phyloP scores from a whole-genome alignment of 2,329 filamentous ascomycete species.

The Xylariaceae sp. region DNA sequence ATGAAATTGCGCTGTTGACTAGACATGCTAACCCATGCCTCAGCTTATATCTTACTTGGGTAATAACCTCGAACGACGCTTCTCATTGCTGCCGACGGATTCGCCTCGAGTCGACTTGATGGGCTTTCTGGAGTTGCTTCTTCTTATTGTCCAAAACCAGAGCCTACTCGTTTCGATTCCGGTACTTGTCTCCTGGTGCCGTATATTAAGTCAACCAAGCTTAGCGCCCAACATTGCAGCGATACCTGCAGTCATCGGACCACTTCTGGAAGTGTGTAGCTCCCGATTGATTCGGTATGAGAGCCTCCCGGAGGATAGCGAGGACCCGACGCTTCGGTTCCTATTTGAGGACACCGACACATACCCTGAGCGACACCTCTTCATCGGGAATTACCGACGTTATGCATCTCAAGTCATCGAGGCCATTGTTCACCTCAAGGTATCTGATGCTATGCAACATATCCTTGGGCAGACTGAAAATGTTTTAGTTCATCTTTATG shows the following conservation, averaged over 20 bases:
- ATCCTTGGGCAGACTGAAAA: slow-evolving; percentile 76
- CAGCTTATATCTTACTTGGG: slow-evolving; percentile 82
- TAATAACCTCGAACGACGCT: slow-evolving; percentile 76
- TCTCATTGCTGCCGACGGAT: slow-evolving; percentile 55
- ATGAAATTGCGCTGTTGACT: neutral
- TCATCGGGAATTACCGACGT: slow-evolving; percentile 89
- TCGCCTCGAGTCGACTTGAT: slow-evolving; percentile 57
- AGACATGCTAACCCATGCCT: slow-evolving; percentile 7
- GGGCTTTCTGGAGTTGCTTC: slow-evolving; percentile 72
- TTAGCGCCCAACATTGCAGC: slow-evolving; percentile 60
- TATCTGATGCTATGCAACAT: slow-evolving; percentile 79
- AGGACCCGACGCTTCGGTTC: slow-evolving; percentile 74
- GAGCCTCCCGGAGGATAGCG: slow-evolving; percentile 72
- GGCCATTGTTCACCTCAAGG: slow-evolving; percentile 72
- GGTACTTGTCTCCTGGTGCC: slow-evolving; percentile 83
- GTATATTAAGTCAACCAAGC: slow-evolving; percentile 66
- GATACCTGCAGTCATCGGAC: slow-evolving; percentile 59
- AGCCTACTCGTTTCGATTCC: slow-evolving; percentile 93
- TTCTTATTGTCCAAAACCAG: slow-evolving; percentile 72
- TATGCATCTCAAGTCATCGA: slow-evolving; percentile 88
- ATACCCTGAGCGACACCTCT: slow-evolving; percentile 86
- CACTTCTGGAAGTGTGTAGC: slow-evolving; percentile 77
- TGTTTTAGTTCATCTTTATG: slow-evolving; percentile 70
- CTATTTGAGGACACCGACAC: slow-evolving; percentile 94
- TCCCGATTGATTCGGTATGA: slow-evolving; percentile 84